Conservation (phyloP, 306 rosid genomes). For the Glycine tomentella region DNA sequence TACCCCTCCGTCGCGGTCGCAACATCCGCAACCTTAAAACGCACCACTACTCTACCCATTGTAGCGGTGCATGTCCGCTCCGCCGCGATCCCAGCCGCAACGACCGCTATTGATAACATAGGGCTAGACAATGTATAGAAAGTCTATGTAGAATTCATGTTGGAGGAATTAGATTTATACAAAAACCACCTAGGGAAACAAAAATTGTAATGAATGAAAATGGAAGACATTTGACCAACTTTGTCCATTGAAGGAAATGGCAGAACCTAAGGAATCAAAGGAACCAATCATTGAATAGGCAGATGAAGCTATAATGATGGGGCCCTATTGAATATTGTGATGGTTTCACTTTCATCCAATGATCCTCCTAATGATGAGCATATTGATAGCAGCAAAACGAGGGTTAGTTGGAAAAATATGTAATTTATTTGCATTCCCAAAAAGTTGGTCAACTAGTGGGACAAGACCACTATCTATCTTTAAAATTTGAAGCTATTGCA, state of each 20-base stretch:
- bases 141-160: background rate
- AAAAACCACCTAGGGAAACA: slow-evolving; percentile 6
- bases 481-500: background rate
- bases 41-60: no score
- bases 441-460: background rate
- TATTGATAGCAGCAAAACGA: background rate
- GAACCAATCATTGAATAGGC: background rate
- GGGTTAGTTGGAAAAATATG: no score
- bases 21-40: no score
- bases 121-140: background rate
- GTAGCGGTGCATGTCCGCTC: no score
- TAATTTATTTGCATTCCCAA: background rate
- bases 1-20: no score
- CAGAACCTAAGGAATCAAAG: background rate
- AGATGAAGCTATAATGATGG: background rate
- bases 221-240: slow-evolving; percentile 2
- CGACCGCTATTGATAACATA: no score
- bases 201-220: background rate
- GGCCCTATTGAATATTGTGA: background rate
- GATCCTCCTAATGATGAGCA: background rate
- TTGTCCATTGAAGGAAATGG: background rate
- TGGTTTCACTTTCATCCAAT: background rate
- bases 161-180: slow-evolving; percentile 19
- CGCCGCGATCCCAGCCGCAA: no score
- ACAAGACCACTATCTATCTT: background rate